phyloP scores from a whole-genome alignment of 2,329 filamentous ascomycete species.

The Ophiobolus disseminans region DNA sequence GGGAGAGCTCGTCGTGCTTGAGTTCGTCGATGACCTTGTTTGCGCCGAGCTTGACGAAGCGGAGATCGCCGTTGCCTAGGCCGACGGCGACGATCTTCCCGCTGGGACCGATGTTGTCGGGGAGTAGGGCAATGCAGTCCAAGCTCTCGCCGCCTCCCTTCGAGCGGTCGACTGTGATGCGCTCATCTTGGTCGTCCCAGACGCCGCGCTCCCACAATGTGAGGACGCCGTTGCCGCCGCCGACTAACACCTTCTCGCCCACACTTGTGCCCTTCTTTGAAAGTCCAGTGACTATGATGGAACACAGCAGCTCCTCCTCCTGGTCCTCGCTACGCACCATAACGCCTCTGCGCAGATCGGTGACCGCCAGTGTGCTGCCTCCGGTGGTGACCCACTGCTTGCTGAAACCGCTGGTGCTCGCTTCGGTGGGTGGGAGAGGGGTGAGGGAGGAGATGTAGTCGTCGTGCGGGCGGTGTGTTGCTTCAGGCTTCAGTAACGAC shows the following conservation, averaged over 20 bases:
- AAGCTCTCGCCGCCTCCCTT: constrained; percentile 76
- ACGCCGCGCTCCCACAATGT: constrained; percentile 93
- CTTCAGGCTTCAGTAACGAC: constrained; percentile 65
- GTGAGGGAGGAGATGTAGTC: constrained; percentile 92
- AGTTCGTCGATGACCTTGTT: constrained; percentile 74
- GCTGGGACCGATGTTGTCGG: constrained; percentile 69
- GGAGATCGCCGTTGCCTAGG: constrained; percentile 78
- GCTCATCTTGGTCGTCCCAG: constrained; percentile 95
- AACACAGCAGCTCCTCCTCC: constrained; percentile 89
- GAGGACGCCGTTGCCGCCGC: constrained; percentile 79
- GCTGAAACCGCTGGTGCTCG: constrained; percentile 85
- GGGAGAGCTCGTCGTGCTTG: constrained; percentile 76
- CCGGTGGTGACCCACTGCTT: constrained; percentile 97
- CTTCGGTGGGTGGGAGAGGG: constrained; percentile 77
- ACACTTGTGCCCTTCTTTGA: constrained; percentile 72
- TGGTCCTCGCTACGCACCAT: constrained; percentile 91
- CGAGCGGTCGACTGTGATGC: constrained; percentile 74
- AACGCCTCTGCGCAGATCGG: constrained; percentile 85
- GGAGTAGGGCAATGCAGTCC: constrained; percentile 77
- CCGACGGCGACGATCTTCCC: constrained; percentile 81
- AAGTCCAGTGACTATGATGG: constrained; percentile 77
- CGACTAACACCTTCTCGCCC: constrained; percentile 77
- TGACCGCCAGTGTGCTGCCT: constrained; percentile 87
- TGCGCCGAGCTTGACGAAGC: constrained; percentile 75
- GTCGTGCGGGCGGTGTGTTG: constrained; percentile 85